phyloP scores from a whole-genome alignment of 2,329 filamentous ascomycete species.

The Colletotrichum liriopes region DNA sequence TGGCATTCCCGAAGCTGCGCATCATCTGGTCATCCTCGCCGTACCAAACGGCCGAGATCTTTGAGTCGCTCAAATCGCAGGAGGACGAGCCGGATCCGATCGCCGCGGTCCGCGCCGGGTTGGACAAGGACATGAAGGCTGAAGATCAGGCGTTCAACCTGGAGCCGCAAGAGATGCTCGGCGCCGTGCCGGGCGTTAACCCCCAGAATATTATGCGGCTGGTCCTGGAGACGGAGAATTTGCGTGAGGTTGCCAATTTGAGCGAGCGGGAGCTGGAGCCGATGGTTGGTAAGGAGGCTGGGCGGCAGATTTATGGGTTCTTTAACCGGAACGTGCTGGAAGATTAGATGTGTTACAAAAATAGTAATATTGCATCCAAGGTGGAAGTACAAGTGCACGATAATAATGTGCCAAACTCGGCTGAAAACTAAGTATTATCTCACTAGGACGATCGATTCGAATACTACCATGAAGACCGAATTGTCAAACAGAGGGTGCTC shows the following conservation, averaged over 20 bases:
- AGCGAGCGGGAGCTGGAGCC: conserved; percentile 79
- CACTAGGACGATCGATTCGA: too few species aligned
- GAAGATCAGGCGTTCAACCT: conserved; percentile 84
- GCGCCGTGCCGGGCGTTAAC: conserved; percentile 86
- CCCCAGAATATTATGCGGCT: conserved; percentile 83
- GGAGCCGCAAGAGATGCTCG: conserved; percentile 91
- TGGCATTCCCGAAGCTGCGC: conserved; percentile 90
- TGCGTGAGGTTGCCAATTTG: conserved; percentile 91
- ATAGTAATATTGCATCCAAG: not conserved
- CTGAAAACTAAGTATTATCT: too few species aligned
- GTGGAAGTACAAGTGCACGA: too few species aligned
- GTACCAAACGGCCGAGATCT: conserved; percentile 98
- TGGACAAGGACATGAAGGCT: conserved; percentile 75
- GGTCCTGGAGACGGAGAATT: conserved; percentile 80
- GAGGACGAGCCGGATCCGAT: conserved; percentile 93
- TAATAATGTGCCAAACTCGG: not conserved
- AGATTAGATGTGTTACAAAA: conserved; percentile 53
- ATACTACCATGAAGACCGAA: too few species aligned
- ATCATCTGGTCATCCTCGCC: conserved; percentile 96
- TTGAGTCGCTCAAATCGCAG: conserved; percentile 91
- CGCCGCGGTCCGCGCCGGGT: conserved; percentile 85
- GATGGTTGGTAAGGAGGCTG: conserved; percentile 84
- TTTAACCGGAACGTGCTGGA: conserved; percentile 79
- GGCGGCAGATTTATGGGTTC: conserved; percentile 83
- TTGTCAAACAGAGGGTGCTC: too few species aligned